phyloP scores from a whole-genome alignment of 148 eudicot genomes.

The Linanthus parryae region DNA sequence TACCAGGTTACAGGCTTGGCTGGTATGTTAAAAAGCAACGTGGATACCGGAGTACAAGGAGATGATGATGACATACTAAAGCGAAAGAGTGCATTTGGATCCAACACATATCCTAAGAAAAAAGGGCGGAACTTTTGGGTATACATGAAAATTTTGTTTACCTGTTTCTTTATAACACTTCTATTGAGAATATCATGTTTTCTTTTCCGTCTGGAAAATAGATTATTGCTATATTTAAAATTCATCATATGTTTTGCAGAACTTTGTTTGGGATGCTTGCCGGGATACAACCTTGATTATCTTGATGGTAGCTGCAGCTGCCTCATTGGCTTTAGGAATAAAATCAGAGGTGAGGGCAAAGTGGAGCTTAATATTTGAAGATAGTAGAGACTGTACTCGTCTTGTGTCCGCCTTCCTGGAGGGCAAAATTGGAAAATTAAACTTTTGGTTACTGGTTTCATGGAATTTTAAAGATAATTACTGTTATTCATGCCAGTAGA shows the following conservation, averaged over 20 bases:
- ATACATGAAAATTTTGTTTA: background rate
- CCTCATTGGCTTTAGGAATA: constrained; percentile 87
- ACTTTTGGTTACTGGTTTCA: no score
- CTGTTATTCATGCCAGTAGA: no score
- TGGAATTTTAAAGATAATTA: no score
- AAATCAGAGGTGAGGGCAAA: constrained; percentile 71
- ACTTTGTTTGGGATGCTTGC: constrained; percentile 89
- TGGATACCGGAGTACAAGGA: constrained; percentile 69
- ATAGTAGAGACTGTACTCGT: no score
- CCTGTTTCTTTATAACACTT: no score
- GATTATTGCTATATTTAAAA: background rate
- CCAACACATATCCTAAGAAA: constrained; percentile 89
- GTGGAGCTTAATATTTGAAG: no score
- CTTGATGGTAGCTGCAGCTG: constrained; percentile 94
- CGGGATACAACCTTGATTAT: constrained; percentile 80
- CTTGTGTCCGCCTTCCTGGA: no score
- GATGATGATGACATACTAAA: constrained; percentile 49
- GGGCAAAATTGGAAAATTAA: no score
- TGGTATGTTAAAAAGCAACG: constrained; percentile 39
- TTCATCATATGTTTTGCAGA: constrained; percentile 38
- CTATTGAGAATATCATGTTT: background rate
- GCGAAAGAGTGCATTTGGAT: constrained; percentile 62
- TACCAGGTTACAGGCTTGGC: constrained; percentile 65
- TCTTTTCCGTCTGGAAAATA: background rate
- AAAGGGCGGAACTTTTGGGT: constrained; percentile 86